Percentiles rank a stretch among this genome's conserved stretches.
These are phyloP conservation scores for Favolaschia claudopus DNA, from an alignment of 768 basidiomycete genomes.

Conservation along the genomic window DNA sequence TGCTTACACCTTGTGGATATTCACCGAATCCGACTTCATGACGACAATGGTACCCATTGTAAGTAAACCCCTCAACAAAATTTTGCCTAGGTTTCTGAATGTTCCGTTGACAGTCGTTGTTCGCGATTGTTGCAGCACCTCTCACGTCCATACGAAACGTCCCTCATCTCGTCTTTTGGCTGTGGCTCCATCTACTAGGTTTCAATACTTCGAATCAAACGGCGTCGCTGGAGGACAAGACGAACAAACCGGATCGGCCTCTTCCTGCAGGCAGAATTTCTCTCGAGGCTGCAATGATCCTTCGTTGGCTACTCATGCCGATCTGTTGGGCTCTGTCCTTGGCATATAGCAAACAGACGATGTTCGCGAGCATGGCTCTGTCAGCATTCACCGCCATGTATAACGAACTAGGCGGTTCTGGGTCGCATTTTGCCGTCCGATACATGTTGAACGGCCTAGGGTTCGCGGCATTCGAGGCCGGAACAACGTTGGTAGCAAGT, in stretches of 20 bases:
- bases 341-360: neutral
- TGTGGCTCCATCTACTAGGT: slow-evolving; percentile 42
- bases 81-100: neutral
- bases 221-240: slow-evolving; percentile 32
- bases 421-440: neutral
- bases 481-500: slow-evolving; percentile 17
- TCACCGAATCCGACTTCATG: slow-evolving; percentile 4
- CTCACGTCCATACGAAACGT: neutral
- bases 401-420: slow-evolving; percentile 7
- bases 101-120: neutral
- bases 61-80: neutral
- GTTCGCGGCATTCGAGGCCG: slow-evolving; percentile 11
- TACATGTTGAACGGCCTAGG: slow-evolving; percentile 12
- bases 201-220: slow-evolving; percentile 35
- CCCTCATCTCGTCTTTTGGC: slow-evolving; percentile 30
- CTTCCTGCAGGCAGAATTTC: slow-evolving; percentile 39
- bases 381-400: slow-evolving; percentile 7
- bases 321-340: slow-evolving; percentile 26
- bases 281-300: slow-evolving; percentile 9
- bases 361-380: slow-evolving; percentile 8
- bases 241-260: slow-evolving; percentile 43
- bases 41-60: slow-evolving; percentile 1
- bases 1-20: slow-evolving; percentile 1
- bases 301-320: slow-evolving; percentile 40
- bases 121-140: slow-evolving; percentile 1